Conservation (phyloP, 139 green algal genomes). For the Spirogloea muscicola region DNA sequence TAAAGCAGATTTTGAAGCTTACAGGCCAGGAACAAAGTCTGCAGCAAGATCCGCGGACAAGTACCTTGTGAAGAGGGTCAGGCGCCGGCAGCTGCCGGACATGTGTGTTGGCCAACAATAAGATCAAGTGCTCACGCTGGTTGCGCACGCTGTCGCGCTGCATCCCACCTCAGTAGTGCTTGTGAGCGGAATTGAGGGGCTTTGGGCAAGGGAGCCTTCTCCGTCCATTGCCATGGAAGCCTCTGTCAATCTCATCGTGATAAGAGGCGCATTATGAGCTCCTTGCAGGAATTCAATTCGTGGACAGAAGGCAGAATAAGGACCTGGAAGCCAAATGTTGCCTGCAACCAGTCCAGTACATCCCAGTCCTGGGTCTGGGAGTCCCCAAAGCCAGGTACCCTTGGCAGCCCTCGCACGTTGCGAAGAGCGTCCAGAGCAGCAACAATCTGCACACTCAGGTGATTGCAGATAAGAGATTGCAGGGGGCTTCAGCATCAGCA, state of each 20-base stretch:
- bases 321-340: slow-evolving; percentile 30
- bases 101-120: slow-evolving; percentile 44
- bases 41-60: neutral
- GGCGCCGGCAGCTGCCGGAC: neutral
- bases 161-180: neutral
- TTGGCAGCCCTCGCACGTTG: neutral
- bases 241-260: neutral
- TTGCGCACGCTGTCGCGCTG: slow-evolving; percentile 48
- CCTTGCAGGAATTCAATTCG: neutral
- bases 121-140: slow-evolving; percentile 42
- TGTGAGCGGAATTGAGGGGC: neutral
- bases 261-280: neutral
- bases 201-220: neutral
- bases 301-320: neutral
- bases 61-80: slow-evolving; percentile 14
- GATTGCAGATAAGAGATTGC: neutral
- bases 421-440: neutral
- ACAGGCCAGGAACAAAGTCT: no score
- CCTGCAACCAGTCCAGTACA: slow-evolving; percentile 10
- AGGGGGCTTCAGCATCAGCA: neutral
- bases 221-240: neutral
- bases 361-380: slow-evolving; percentile 15
- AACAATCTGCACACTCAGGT: neutral
- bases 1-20: no score
- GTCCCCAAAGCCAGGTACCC: neutral